These are phyloP conservation scores for Biscutella laevigata DNA, from an alignment of 441 rosid genomes.

Conservation along the genomic window DNA sequence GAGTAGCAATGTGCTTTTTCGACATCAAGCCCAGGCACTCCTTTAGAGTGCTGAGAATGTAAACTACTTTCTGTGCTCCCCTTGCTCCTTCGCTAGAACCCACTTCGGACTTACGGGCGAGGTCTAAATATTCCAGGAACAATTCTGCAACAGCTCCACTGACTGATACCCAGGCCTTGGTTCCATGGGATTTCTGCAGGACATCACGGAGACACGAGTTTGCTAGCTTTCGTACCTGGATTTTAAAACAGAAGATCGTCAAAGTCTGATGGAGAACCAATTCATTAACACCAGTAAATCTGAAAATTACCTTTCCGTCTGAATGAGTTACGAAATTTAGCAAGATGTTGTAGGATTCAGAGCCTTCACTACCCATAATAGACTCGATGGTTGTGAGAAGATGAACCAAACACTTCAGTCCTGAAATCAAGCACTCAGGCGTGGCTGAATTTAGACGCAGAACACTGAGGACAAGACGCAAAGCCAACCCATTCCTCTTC, in stretches of 20 bases:
- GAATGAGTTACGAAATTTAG: conserved; percentile 46
- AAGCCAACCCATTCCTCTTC: conserved; percentile 44
- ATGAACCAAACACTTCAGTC: conserved; percentile 55
- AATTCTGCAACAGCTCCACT: conserved; percentile 55
- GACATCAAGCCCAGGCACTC: conserved; percentile 76
- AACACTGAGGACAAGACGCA: conserved; percentile 34
- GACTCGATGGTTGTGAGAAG: conserved; percentile 39
- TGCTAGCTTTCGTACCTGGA: conserved; percentile 71
- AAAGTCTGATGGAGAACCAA: not conserved
- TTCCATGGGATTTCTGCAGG: conserved; percentile 50
- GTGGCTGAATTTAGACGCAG: conserved; percentile 37
- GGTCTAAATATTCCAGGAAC: conserved; percentile 62
- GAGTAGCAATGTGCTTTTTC: conserved; percentile 35
- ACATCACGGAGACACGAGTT: conserved; percentile 49
- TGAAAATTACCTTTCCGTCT: conserved; percentile 41
- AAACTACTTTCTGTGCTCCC: conserved; percentile 73
- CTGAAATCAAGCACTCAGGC: conserved; percentile 38
- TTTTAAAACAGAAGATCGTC: not conserved
- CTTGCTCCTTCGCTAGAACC: conserved; percentile 41
- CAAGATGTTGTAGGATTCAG: conserved; percentile 37
- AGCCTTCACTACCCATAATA: conserved; percentile 38
- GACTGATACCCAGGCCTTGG: conserved; percentile 38
- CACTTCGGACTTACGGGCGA: conserved; percentile 52
- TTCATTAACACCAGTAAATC: not conserved
- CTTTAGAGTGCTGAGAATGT: conserved; percentile 56